Evolutionary conservation across 768 basidiomycete genomes (phyloP).

Genomic region (Tylopilus felleus): DNA sequence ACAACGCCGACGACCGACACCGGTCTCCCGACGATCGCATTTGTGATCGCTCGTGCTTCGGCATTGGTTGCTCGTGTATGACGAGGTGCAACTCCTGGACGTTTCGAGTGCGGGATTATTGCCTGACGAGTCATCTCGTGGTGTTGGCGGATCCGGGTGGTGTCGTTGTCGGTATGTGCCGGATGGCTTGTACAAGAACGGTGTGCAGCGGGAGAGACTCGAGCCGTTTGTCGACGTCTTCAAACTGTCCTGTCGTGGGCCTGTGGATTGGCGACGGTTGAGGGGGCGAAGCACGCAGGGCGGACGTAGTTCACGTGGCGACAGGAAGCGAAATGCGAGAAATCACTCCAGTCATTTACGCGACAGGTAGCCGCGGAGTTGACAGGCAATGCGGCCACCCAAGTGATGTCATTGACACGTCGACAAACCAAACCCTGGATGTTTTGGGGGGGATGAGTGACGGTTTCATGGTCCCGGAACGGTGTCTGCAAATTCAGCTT

Average conservation of each 20-base stretch:
- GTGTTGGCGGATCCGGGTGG: slow-evolving; percentile 39
- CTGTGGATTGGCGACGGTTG: not conserved
- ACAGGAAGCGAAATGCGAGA: not conserved
- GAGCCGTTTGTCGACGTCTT: not conserved
- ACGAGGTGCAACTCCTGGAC: not conserved
- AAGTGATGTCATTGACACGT: not conserved
- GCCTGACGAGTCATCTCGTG: slow-evolving; percentile 44
- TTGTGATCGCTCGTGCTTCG: slow-evolving; percentile 36
- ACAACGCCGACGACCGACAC: slow-evolving; percentile 22
- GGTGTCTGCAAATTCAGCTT: not conserved
- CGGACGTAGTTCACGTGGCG: not conserved
- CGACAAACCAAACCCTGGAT: not conserved
- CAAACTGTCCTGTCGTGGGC: not conserved
- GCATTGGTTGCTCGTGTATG: not conserved
- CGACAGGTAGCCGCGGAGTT: not conserved
- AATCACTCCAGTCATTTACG: not conserved
- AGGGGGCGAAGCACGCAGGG: not conserved
- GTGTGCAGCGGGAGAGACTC: not conserved
- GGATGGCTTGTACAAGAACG: not conserved
- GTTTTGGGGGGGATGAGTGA: not conserved
- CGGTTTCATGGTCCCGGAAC: not conserved
- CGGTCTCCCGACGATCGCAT: slow-evolving; percentile 25
- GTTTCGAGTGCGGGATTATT: slow-evolving; percentile 53
- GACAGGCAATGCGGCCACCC: not conserved
- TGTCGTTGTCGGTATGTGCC: not conserved